Base-by-base conservation (phyloP, 192 early-diverging fungal species). In the Rhizoclosmatium sp. region DNA sequence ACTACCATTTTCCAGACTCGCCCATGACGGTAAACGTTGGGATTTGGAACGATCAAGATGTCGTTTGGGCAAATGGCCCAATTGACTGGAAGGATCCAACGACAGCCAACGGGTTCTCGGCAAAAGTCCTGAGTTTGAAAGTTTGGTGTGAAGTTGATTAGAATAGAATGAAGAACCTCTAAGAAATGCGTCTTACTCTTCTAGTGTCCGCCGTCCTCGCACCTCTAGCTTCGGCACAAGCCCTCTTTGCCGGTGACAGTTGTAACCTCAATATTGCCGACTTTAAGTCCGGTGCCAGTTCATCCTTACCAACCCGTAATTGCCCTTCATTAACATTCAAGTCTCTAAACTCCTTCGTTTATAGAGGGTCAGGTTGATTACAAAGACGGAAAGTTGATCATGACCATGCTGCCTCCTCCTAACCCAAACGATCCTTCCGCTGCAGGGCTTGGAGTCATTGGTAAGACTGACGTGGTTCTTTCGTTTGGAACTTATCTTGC, bases 1-100 rank as follows among this genome's bases (percentile, higher is more conserved):
- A 77, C 42, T 77, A 77, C 48, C 75, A 77, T 49, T 77, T 47
- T 65, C 75, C 75, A 46, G 39, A 68, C 46, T 48, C 75, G 10
- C 75, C 75, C 5, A 45, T 77, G 47, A 67, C 64, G 4, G 45
- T 77, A 19, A 77, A 67, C 21, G 3, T 77, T 23, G 75, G 75
- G 23, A 65, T 77, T 23, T 77, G 75, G 75, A 77, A 77, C 40
- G 3, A 51, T 41, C 75, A 77, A 48, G 45, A 23, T 19, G 9
- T 14, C 16, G 21, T 77, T 10, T 64, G 73, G 58, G 46, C n/a
- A 4, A 75, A 64, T 1, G 59, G 59, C 14, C 58, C 73, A 19
- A 48, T 65, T 9, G 40, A 41, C 14, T 65, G 61, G 59, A 46
- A 9, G 14, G 14, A 44, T 46, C 9, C 73, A 47, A 12, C 16